Evolutionary conservation across 1,284 basidiomycete species (phyloP), one percentile per base, ranked within the genome.

Genomic region (Apiotrichum mycotoxinovorans): DNA sequence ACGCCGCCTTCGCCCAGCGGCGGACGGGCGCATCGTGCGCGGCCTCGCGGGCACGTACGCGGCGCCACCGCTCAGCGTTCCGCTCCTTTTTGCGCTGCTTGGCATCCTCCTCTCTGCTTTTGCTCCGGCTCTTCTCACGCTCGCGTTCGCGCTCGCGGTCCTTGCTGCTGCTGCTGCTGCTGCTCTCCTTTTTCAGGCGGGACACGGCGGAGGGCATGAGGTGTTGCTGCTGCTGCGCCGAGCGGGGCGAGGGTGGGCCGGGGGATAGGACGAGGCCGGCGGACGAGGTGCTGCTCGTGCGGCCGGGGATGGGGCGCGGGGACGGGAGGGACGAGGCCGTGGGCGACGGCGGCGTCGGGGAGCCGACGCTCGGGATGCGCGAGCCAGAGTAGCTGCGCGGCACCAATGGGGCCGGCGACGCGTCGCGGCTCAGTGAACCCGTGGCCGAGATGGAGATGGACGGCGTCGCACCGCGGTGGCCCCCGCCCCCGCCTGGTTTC

Each of bases 1-100:
- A 44, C 5, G 52, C 57, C 4, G 27, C 38, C 33, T 56, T 56
- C 14, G 60, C 60, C n/a, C 48, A 47, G 1, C 57, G 43, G 15
- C 60, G 57, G 33, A 62, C 45, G 10, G 60, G 60, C 18, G 60
- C 60, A 26, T 62, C 60, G 50, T 62, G 60, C 11, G 60, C 60
- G 1, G 60, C 60, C 33, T 62, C 60, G 22, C 60, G 54, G n/a
- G 60, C 60, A 18, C 60, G 57, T 20, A 53, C 60, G 18, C 57
- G 54, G 30, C 57, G 57, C 60, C 60, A 62, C 18, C 57, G 54
- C 41, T 62, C 60, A 30, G 58, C 60, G 41, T 62, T 62, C 14
- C 51, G 51, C 25, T 54, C 60, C 34, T 43, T 40, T 12, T 49
- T 45, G 23, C 57, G 54, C n/a, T 57, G 54, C 51, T 53, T 53